Evolutionary conservation across 2,329 filamentous ascomycete species (phyloP).

Genomic region (Drechmeria coniospora): DNA sequence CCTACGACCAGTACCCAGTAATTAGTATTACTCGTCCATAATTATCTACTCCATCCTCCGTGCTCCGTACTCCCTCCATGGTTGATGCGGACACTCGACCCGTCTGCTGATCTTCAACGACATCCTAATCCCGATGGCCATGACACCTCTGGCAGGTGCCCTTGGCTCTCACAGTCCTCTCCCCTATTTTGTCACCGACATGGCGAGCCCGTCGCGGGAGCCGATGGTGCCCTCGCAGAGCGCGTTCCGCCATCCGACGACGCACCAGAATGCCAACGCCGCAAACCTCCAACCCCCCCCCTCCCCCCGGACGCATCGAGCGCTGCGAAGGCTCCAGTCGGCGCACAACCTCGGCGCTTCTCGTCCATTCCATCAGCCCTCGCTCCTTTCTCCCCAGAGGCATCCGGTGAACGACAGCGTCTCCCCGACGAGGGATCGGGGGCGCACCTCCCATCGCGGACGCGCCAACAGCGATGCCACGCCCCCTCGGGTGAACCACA

Average conservation of each 20-base stretch:
- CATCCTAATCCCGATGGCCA: too few species aligned
- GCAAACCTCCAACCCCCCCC: constrained; percentile 38
- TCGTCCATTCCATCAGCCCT: constrained; percentile 30
- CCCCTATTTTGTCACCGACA: too few species aligned
- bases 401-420: constrained; percentile 26
- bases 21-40: too few species aligned
- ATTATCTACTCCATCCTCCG: too few species aligned
- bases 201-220: constrained; percentile 1
- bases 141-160: too few species aligned
- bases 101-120: too few species aligned
- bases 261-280: background rate
- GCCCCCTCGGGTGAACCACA: constrained; percentile 20
- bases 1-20: too few species aligned
- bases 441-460: constrained; percentile 36
- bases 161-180: too few species aligned
- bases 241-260: too few species aligned
- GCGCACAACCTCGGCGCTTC: constrained; percentile 51
- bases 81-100: too few species aligned
- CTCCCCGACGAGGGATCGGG: constrained; percentile 15
- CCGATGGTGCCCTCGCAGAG: too few species aligned
- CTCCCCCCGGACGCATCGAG: constrained; percentile 50
- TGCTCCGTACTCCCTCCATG: too few species aligned
- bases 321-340: constrained; percentile 59
- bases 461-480: constrained; percentile 62
- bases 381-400: constrained; percentile 49